A percentile compares a stretch with the other conserved stretches of the same genome.
phyloP scores from a whole-genome alignment of 23 red algal genomes.

The Cyanidiococcus yangmingshanensis region DNA sequence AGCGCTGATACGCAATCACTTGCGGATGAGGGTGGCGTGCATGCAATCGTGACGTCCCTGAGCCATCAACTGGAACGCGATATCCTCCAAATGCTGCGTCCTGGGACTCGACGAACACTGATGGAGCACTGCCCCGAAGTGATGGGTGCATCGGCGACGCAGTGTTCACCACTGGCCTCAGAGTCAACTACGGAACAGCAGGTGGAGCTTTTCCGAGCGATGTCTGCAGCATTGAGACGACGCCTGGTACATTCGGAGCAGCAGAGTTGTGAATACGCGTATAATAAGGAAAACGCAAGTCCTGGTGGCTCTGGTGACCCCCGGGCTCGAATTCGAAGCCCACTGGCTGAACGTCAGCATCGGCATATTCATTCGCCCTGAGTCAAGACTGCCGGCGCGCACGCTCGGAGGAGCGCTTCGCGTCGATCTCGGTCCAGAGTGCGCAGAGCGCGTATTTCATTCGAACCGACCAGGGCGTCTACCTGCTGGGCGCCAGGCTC shows the following conservation, averaged over 20 bases:
- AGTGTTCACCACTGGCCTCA: neutral
- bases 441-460: neutral
- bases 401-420: neutral
- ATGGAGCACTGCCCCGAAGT: neutral
- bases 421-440: neutral
- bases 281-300: neutral
- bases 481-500: neutral
- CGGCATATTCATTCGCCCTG: neutral
- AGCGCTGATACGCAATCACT: neutral
- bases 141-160: neutral
- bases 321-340: too few relatives aligned
- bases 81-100: neutral
- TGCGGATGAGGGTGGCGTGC: neutral
- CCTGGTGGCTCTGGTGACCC: too few relatives aligned
- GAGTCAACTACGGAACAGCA: neutral
- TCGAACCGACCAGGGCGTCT: neutral
- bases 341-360: too few relatives aligned
- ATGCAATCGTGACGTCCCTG: neutral
- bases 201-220: neutral
- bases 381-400: neutral
- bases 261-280: neutral
- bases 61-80: neutral
- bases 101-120: neutral
- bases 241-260: neutral
- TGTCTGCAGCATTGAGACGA: neutral